Base-by-base conservation (phyloP, 345 rosid genomes). In the Noccaea caerulescens region DNA sequence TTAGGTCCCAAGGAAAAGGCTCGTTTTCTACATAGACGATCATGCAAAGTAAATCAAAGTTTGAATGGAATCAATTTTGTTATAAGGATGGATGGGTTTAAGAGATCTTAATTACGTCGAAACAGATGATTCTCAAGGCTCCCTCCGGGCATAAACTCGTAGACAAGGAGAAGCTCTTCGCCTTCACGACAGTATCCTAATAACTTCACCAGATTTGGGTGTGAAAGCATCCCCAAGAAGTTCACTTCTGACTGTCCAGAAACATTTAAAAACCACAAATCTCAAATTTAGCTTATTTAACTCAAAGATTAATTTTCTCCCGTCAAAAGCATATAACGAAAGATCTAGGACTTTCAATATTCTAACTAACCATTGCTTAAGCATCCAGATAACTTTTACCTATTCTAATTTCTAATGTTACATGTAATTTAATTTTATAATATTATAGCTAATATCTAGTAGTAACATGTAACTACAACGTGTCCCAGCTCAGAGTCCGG, bases 181-280 rank as follows among this genome's bases (percentile, higher is more conserved):
- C 86, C 92, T 55, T 93, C 97, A 86, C 80, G 82, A 68, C 98
- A 93, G 58, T 74, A 91, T 38, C 98, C 98, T 66, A 93, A 30
- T 55, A 93, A 51, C 80, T 71, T 86, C 13, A 93, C 96, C 59
- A 93, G 68, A 65, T 91, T 91, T 6, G 94, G 94, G 67, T 93
- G 98, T 18, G 87, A 87, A 52, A 87, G 82, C 79, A 84, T 84
- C 60, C 89, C 97, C 8, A 90, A 84, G 79, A 90, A 90, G 77
- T 84, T 83, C 37, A 93, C 85, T 79, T 88, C 92, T 6, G 90
- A 84, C 98, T 93, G 91, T 71, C 52, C 34, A 75, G 49, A 73
- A 66, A 27, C 30, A 27, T 27, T 43, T 49, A 34, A 46, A 34
- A 39, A 14, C n/a, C n/a, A 66, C 30, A 20, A 58, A 3, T 25